Evolutionary conservation across 306 rosid species (phyloP), one percentile per base, ranked within the genome.

Genomic region (Bauhinia variegata): DNA sequence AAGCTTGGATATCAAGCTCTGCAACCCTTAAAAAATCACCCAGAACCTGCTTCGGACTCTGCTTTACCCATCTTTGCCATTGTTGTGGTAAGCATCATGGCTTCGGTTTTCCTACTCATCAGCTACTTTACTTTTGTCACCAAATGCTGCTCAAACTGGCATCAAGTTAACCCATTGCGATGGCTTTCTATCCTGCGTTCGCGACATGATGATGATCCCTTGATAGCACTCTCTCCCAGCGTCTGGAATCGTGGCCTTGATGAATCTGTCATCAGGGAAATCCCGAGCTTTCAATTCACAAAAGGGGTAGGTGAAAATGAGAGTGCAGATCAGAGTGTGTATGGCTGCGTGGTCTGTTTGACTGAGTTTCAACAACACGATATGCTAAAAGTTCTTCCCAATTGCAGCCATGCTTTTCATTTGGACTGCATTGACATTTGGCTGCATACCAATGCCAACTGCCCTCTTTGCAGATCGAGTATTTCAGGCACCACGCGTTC

Each of bases 381-480:
- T 33, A 63, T 80, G 53, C 61, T 82, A 5, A 85, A 72, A 71
- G 67, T 80, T 64, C 83, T 87, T 4, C 88, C 95, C 0, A 73
- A 57, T 48, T 87, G 95, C 64, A 64, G 54, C 70, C 90, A 87
- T 38, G 83, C 82, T 11, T 87, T 87, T 76, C 95, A 87, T 47
- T 72, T 82, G 59, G 88, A 87, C 63, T 87, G 95, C 71, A 85
- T 87, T 56, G 87, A 82, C 36, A 71, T 78, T 31, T 87, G 95
- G 95, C 90, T 87, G 50, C 86, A 82, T 48, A 75, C 65, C 61
- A 82, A 85, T 74, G 67, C 84, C 7, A 84, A 75, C 34, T 87
- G 95, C 69, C 95, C 95, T 58, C 86, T 87, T 33, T 87, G 95
- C 15, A 83, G 86, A 70, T 77, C 91, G 74, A 77, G 78, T 68